Conservation (phyloP, 208 protist species). For the Crithidia brevicula region DNA sequence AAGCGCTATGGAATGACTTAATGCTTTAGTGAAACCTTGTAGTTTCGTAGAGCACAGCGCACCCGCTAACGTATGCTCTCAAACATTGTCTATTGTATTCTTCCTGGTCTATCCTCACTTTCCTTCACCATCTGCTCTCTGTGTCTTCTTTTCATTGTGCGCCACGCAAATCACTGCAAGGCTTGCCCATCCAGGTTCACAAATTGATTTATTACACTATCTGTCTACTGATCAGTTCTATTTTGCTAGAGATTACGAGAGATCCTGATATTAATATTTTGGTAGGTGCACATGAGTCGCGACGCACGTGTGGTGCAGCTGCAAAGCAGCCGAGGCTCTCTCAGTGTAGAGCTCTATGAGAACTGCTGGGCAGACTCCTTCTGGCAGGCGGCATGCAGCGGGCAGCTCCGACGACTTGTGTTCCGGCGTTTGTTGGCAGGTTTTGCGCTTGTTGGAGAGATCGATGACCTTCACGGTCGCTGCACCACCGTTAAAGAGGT, state of each 20-base stretch:
- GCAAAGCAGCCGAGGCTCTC: conserved; percentile 37
- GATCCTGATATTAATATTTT: conserved; percentile 14
- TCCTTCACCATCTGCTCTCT: conserved; percentile 24
- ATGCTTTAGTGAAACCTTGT: too few relatives aligned
- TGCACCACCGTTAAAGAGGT: conserved; percentile 1
- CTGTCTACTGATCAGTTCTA: too few relatives aligned
- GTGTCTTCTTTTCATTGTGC: conserved; percentile 12
- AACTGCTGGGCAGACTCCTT: conserved; percentile 38
- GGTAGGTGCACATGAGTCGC: conserved; percentile 1
- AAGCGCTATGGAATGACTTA: too few relatives aligned
- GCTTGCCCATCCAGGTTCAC: too few relatives aligned
- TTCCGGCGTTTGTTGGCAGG: conserved; percentile 44
- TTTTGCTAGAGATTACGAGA: conserved; percentile 19
- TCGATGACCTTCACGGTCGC: conserved; percentile 5
- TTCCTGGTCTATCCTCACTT: too few relatives aligned
- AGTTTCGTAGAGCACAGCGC: too few relatives aligned
- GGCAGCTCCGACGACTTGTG: conserved; percentile 46
- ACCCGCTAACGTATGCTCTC: too few relatives aligned
- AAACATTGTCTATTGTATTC: too few relatives aligned
- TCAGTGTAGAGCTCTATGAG: conserved; percentile 71
- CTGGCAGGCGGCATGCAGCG: conserved; percentile 44
- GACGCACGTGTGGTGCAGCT: conserved; percentile 50
- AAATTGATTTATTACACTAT: too few relatives aligned
- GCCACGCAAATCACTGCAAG: too few relatives aligned
- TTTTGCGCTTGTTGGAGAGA: conserved; percentile 37